phyloP scores from a whole-genome alignment of 1,284 basidiomycete genomes.

The Laetiporus sulphureus region DNA sequence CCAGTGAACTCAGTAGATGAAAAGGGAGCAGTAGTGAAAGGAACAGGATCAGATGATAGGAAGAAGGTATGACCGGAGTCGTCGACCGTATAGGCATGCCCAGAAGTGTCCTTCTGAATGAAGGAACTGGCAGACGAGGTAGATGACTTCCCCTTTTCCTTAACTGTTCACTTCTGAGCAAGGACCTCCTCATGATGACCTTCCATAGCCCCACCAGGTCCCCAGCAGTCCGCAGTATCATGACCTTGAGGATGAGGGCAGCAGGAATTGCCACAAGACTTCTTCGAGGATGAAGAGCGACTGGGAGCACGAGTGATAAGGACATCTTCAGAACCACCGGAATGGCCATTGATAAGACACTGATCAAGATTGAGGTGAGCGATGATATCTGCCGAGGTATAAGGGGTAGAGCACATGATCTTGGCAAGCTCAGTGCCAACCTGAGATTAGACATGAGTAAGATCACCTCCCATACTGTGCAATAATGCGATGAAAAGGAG shows the following conservation, averaged over 20 bases:
- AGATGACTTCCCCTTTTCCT: background rate
- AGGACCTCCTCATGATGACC: conserved; percentile 1
- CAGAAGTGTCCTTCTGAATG: background rate
- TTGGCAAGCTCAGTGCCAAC: conserved; percentile 5
- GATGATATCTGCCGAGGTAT: conserved; percentile 5
- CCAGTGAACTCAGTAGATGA: background rate
- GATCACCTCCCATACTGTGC: conserved; percentile 5
- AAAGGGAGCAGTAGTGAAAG: background rate
- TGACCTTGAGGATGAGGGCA: background rate
- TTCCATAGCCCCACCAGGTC: conserved; percentile 5
- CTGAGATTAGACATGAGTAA: conserved; percentile 4
- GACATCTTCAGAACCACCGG: background rate
- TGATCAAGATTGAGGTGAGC: conserved; percentile 8
- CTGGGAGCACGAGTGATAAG: background rate
- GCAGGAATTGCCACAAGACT: conserved; percentile 5
- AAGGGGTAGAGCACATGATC: no score
- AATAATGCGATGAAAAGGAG: conserved; percentile 7
- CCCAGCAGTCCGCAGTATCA: no score
- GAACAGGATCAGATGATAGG: no score
- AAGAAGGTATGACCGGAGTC: background rate
- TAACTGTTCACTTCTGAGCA: background rate
- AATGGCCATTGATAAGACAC: background rate
- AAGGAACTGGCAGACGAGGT: background rate
- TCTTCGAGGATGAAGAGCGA: background rate
- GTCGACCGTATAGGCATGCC: conserved; percentile 3